Conservation (phyloP, 1,139 yeast species). For the Yamadazyma trypodendri region DNA sequence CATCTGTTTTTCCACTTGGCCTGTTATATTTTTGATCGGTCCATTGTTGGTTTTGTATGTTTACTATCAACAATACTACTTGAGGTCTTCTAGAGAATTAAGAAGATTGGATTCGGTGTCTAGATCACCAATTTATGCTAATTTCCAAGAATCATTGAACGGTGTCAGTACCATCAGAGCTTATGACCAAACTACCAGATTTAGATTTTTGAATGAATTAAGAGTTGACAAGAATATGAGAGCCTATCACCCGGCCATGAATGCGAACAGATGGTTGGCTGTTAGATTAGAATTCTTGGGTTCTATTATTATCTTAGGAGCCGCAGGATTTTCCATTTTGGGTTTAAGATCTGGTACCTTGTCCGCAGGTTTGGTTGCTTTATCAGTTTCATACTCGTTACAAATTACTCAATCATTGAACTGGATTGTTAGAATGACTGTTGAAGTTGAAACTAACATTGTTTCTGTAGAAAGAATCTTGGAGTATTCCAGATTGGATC, state of each 20-base stretch:
- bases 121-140: slow-evolving; percentile 91
- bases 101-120: slow-evolving; percentile 94
- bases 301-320: slow-evolving; percentile 77
- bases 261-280: slow-evolving; percentile 96
- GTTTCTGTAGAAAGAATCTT: slow-evolving; percentile 94
- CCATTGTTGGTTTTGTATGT: slow-evolving; percentile 75
- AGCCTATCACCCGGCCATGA: slow-evolving; percentile 91
- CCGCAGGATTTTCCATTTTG: slow-evolving; percentile 77
- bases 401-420: slow-evolving; percentile 91
- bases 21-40: slow-evolving; percentile 64
- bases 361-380: slow-evolving; percentile 89
- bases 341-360: slow-evolving; percentile 66
- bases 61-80: slow-evolving; percentile 85
- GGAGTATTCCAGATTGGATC: slow-evolving; percentile 71
- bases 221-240: slow-evolving; percentile 83
- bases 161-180: slow-evolving; percentile 93
- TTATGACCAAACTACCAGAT: slow-evolving; percentile 72
- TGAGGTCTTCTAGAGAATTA: slow-evolving; percentile 88
- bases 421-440: slow-evolving; percentile 98
- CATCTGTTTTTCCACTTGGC: slow-evolving; percentile 87
- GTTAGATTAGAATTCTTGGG: slow-evolving; percentile 90
- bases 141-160: slow-evolving; percentile 90
- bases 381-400: slow-evolving; percentile 87
- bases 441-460: slow-evolving; percentile 94
- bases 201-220: slow-evolving; percentile 67